These are phyloP conservation scores for Sporothrix schenckii DNA, from an alignment of 2,329 filamentous ascomycete species.

Conservation along the genomic window DNA sequence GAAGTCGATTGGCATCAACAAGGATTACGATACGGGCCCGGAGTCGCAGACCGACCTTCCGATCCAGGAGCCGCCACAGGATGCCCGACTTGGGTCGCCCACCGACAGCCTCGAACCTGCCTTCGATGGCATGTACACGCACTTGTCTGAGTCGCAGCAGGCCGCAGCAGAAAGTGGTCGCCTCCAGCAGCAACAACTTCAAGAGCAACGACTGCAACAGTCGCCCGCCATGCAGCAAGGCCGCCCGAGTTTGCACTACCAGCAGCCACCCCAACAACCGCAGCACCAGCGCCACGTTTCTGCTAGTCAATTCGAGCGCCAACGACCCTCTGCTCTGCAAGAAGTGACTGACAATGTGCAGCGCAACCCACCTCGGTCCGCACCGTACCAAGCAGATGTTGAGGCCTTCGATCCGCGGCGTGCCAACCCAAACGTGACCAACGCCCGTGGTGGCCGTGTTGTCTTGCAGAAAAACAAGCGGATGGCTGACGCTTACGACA, in stretches of 20 bases:
- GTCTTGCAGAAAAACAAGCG: constrained; percentile 84
- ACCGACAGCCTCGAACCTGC: constrained; percentile 34
- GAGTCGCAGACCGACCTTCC: constrained; percentile 58
- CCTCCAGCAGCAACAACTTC: constrained; percentile 35
- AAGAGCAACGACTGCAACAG: constrained; percentile 39
- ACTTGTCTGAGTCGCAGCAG: constrained; percentile 40
- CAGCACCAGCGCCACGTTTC: constrained; percentile 39
- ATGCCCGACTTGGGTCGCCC: neutral
- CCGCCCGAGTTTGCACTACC: constrained; percentile 28
- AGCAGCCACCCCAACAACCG: constrained; percentile 25
- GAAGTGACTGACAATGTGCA: constrained; percentile 46
- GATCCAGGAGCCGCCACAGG: constrained; percentile 51
- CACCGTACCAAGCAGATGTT: constrained; percentile 51
- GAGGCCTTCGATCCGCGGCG: constrained; percentile 50
- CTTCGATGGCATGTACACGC: constrained; percentile 42
- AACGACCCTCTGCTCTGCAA: constrained; percentile 41
- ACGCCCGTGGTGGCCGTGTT: constrained; percentile 45
- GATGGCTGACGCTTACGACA: constrained; percentile 87
- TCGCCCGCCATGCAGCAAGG: neutral
- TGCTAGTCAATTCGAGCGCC: constrained; percentile 25
- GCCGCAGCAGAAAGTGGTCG: constrained; percentile 39
- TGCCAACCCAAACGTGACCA: constrained; percentile 46
- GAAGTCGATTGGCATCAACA: constrained; percentile 64
- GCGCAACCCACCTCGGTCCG: constrained; percentile 49
- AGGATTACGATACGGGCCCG: constrained; percentile 55